Evolutionary conservation across 257 asterid species (phyloP).

Genomic region (Penstemon barbatus): DNA sequence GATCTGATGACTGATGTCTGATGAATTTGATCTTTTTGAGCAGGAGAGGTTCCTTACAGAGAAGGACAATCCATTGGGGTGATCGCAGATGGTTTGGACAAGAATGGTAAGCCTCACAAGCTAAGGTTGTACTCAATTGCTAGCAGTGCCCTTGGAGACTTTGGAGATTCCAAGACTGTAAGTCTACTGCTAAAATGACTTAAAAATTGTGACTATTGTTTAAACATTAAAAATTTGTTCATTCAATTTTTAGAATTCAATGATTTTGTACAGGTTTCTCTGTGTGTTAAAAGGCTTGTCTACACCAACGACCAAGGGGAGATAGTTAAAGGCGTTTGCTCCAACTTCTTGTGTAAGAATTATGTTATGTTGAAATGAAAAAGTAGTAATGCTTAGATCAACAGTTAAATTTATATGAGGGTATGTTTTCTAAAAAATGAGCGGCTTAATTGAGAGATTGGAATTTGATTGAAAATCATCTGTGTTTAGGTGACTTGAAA

Average conservation of each 20-base stretch:
- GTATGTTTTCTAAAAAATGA: neutral
- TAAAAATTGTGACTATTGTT: too few relatives aligned
- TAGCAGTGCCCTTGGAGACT: slow-evolving; percentile 97
- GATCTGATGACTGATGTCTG: neutral
- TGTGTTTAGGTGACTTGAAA: slow-evolving; percentile 74
- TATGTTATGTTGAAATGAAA: neutral
- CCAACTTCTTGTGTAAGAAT: slow-evolving; percentile 89
- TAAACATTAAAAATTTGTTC: neutral
- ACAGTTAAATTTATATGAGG: neutral
- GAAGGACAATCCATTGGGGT: slow-evolving; percentile 98
- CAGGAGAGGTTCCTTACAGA: slow-evolving; percentile 89
- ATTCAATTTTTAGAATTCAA: slow-evolving; percentile 3
- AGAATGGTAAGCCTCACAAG: slow-evolving; percentile 96
- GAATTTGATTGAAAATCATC: slow-evolving; percentile 11
- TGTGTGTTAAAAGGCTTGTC: slow-evolving; percentile 87
- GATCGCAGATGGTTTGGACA: slow-evolving; percentile 87
- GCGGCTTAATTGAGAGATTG: neutral
- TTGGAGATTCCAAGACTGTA: slow-evolving; percentile 97
- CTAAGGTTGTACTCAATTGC: slow-evolving; percentile 92
- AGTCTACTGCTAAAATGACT: slow-evolving; percentile 17
- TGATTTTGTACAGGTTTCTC: slow-evolving; percentile 62
- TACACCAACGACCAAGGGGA: slow-evolving; percentile 93
- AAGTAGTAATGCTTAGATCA: neutral
- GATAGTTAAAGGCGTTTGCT: slow-evolving; percentile 90
- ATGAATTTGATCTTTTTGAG: slow-evolving; percentile 25